These are phyloP conservation scores for Tremella yokohamensis DNA, from an alignment of 768 basidiomycete species.

Conservation along the genomic window DNA sequence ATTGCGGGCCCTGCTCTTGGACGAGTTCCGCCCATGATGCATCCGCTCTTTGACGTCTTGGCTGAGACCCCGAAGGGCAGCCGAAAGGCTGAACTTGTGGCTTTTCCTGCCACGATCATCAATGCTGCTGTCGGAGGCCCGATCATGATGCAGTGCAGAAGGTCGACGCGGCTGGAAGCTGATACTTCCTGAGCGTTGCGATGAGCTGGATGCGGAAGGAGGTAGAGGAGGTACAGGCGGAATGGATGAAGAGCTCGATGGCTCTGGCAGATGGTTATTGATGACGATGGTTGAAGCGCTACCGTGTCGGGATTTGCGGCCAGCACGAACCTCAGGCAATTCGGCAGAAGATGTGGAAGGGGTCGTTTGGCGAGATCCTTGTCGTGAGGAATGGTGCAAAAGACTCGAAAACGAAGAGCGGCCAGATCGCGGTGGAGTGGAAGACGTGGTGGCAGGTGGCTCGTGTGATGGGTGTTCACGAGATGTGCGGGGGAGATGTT, in stretches of 20 bases:
- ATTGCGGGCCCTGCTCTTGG: constrained; percentile 12
- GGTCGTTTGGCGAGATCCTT: neutral
- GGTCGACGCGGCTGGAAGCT: constrained; percentile 11
- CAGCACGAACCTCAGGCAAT: neutral
- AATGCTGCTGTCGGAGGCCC: constrained; percentile 8
- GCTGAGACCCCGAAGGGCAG: constrained; percentile 13
- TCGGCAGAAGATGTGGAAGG: neutral
- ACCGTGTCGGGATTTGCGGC: too few relatives aligned
- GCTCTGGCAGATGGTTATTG: neutral
- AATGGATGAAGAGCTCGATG: constrained; percentile 4
- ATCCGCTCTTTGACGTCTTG: constrained; percentile 5
- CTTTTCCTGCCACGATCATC: constrained; percentile 31
- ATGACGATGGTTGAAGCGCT: constrained; percentile 8
- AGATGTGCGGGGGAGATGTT: neutral
- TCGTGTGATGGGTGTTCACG: neutral
- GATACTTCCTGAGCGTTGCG: constrained; percentile 14
- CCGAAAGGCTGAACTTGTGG: constrained; percentile 43
- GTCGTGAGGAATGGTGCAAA: constrained; percentile 4
- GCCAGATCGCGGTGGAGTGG: neutral
- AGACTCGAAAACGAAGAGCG: neutral
- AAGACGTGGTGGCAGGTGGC: neutral
- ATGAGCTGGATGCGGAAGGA: neutral
- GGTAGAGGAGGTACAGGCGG: constrained; percentile 4
- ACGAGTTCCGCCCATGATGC: neutral
- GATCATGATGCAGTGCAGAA: constrained; percentile 12